Evolutionary conservation across 2,329 filamentous ascomycete species (phyloP).

Genomic region (Arthrobotrys iridis): DNA sequence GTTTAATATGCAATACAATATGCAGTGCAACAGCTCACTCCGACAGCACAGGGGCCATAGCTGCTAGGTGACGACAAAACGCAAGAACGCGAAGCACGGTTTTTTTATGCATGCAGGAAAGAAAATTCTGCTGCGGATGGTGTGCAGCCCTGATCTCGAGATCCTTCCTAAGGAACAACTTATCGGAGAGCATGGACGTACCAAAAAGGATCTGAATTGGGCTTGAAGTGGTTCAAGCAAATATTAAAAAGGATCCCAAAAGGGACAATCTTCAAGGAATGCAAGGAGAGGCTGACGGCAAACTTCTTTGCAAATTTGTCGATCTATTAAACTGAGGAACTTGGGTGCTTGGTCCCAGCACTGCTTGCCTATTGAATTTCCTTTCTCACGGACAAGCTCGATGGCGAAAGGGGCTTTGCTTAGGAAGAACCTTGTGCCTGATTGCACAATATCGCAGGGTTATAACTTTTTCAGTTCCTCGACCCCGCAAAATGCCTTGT

Average conservation of each 20-base stretch:
- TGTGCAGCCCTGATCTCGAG: slow-evolving; percentile 29
- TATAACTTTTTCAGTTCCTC: slow-evolving; percentile 34
- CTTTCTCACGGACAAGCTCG: slow-evolving; percentile 16
- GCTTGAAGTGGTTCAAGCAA: slow-evolving; percentile 9
- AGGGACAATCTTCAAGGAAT: slow-evolving; percentile 35
- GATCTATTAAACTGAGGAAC: slow-evolving; percentile 35
- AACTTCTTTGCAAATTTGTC: slow-evolving; percentile 14
- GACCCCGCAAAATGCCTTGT: slow-evolving; percentile 54
- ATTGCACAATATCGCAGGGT: slow-evolving; percentile 54
- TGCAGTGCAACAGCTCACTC: slow-evolving; percentile 53
- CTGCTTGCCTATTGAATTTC: slow-evolving; percentile 29
- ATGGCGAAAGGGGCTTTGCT: slow-evolving; percentile 21
- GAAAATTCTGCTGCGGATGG: slow-evolving; percentile 30
- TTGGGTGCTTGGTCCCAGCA: slow-evolving; percentile 27
- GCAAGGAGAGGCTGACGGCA: slow-evolving; percentile 28
- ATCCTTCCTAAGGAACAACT: slow-evolving; percentile 33
- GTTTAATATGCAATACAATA: slow-evolving; percentile 50
- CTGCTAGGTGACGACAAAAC: slow-evolving; percentile 53
- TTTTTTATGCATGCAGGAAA: slow-evolving; percentile 48
- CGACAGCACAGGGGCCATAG: slow-evolving; percentile 49
- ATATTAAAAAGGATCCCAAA: slow-evolving; percentile 11
- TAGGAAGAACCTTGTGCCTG: slow-evolving; percentile 35
- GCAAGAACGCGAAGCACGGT: slow-evolving; percentile 54
- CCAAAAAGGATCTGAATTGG: slow-evolving; percentile 38
- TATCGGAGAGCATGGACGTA: slow-evolving; percentile 46